Base-by-base conservation (phyloP, 1,284 basidiomycete species). In the Puccinia coronata region DNA sequence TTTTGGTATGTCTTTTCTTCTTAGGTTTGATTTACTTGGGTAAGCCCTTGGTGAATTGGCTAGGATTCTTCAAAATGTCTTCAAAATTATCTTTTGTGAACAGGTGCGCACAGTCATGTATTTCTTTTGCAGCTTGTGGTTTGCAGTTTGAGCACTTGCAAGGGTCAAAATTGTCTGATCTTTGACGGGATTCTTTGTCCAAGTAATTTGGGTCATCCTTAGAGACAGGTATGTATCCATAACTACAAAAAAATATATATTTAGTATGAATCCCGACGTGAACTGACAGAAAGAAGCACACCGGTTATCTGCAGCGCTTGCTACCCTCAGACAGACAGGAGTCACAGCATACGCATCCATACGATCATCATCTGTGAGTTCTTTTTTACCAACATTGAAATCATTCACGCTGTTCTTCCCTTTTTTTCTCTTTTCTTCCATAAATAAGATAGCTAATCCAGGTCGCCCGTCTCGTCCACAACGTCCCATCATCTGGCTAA, bases 61-160 rank as follows among this genome's bases (percentile, higher is more conserved):
- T n/a, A 23, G 61, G 61, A 65, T 65, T n/a, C 20, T 31, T 41
- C 39, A 41, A n/a, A 1, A 65, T n/a, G 31, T 41, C 8, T 6
- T 65, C 41, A 5, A 61, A 61, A 25, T 75, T 75, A 18, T 61
- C 36, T 25, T 59, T 75, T 12, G 31, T 75, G 28, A 57, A 36
- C 28, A 55, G 23, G 23, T 75, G 55, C 16, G 41, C 55, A 2
- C 2, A 34, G 1, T 61, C 25, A 25, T 43, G 43, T 14, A 75
- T 41, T 5, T 43, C 1, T 41, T 36, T 25, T 16, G 53, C 72
- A 36, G 31, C 49, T 36, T 36, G 11, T 1, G 49, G 72, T 1
- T 74, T 20, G 39, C 51, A 74, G 23, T 61, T 75, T 1, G 73
- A 75, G 39, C 53, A 75, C 23, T 59, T 14, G 23, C 73, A 75